Base-by-base conservation (phyloP, 2,329 filamentous ascomycete species). In the Dryadomyces quercivorus region DNA sequence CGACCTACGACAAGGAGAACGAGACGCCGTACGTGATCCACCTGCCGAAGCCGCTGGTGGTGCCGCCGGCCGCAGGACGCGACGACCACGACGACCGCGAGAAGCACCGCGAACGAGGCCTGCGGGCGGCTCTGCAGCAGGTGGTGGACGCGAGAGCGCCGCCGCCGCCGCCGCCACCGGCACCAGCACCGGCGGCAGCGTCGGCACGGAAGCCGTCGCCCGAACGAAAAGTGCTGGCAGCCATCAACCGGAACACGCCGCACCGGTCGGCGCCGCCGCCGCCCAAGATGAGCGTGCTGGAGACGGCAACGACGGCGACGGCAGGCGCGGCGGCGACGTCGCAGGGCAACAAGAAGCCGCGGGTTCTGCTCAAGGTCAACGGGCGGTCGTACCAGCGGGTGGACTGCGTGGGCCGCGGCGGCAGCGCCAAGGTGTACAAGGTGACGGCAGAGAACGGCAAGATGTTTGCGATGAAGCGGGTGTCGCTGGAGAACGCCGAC, bases 391-490 rank as follows among this genome's bases (percentile, higher is more conserved):
- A 95, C 65, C 93, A 90, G 21, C 80, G 92, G 49, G 80, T 97
- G 58, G 91, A 95, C 66, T 88, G 86, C 61, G 84, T 98, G 60
- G 93, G 93, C 10, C 85, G 91, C 56, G 93, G 93, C 58, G 93
- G 93, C 36, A 96, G 89, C 61, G 91, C 86, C 51, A 91, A 94
- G 64, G 93, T 98, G 1, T 98, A 95, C 68, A 85, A 90, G 48
- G 93, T 98, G 38, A 95, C 95, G 75, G 92, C 93, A 0, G 93
- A 98, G 67, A 97, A 96, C 64, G 91, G 89, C 64, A 94, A 91
- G 67, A 88, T 95, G 69, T 91, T 95, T 69, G 93, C 93, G 1
- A 71, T 98, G 60, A 98, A 98, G 71, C 80, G 89, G 50, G 93
- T 98, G 22, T 88, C 92, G 52, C 76, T 97, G 8, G 90, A 95